Conservation (phyloP, 495 filamentous ascomycete genomes). For the Podospora sp. region DNA sequence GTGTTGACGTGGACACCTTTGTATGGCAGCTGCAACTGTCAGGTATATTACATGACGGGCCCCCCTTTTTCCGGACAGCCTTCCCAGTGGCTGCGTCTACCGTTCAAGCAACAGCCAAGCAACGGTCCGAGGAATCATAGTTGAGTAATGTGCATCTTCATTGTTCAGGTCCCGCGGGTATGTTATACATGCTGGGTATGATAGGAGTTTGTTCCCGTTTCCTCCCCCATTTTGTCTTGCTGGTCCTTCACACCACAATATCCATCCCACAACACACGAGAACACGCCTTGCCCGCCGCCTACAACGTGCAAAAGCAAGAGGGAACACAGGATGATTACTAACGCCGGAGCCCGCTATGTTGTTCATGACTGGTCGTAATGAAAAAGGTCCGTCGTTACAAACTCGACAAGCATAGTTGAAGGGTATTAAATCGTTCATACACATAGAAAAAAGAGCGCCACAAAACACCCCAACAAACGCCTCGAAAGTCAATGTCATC, state of each 20-base stretch:
- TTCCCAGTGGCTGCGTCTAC: not conserved
- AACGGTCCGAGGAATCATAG: not conserved
- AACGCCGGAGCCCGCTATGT: not conserved
- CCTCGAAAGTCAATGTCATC: slow-evolving; percentile 10
- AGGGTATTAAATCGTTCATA: slow-evolving; percentile 19
- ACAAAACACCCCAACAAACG: not conserved
- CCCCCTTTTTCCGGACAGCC: not conserved
- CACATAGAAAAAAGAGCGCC: slow-evolving; percentile 3
- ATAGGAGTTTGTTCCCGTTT: not conserved
- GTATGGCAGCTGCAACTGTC: not conserved
- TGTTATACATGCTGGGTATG: not conserved
- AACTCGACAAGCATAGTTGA: not conserved
- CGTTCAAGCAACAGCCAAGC: not conserved
- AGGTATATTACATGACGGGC: not conserved
- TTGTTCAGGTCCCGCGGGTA: not conserved
- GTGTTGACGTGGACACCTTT: not conserved
- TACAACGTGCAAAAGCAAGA: not conserved
- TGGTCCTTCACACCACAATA: not conserved
- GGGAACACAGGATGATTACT: not conserved
- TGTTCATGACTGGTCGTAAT: slow-evolving; percentile 22
- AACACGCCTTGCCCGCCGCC: not conserved
- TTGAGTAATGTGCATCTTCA: not conserved
- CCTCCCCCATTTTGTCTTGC: not conserved
- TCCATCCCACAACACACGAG: not conserved
- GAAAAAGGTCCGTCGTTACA: slow-evolving; percentile 11